Conservation (phyloP, 2,329 filamentous ascomycete genomes). For the Colletotrichum sp. region DNA sequence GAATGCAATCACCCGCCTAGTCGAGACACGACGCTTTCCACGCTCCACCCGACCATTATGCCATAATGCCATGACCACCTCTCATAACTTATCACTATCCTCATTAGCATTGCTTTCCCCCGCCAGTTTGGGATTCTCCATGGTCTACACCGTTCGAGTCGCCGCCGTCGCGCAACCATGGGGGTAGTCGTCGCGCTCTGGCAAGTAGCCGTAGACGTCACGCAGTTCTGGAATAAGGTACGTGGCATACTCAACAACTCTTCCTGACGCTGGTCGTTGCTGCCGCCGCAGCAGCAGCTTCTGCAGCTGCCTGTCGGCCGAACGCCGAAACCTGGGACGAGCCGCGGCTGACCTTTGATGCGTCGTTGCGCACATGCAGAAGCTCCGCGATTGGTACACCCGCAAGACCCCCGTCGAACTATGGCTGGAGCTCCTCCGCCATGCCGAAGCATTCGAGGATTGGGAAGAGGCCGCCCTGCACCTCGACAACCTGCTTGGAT, state of each 20-base stretch:
- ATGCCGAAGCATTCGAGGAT: constrained; percentile 77
- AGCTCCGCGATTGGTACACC: constrained; percentile 70
- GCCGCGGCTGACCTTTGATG: constrained; percentile 1
- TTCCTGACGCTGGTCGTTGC: background rate
- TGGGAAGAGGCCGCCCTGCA: constrained; percentile 86
- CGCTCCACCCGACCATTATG: constrained; percentile 7
- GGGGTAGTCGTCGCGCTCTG: constrained; percentile 54
- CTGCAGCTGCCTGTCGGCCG: background rate
- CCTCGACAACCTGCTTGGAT: constrained; percentile 80
- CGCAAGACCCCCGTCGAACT: constrained; percentile 68
- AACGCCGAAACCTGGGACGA: background rate
- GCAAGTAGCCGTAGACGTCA: constrained; percentile 65
- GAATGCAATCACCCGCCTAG: constrained; percentile 13
- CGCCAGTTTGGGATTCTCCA: constrained; percentile 13
- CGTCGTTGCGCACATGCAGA: constrained; percentile 49
- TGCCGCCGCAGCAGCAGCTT: background rate
- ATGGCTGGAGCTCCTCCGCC: constrained; percentile 68
- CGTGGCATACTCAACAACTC: constrained; percentile 20
- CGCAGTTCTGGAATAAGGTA: constrained; percentile 68
- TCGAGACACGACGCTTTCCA: constrained; percentile 5
- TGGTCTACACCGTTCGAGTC: constrained; percentile 7
- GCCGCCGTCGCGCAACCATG: constrained; percentile 34
- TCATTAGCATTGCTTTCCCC: constrained; percentile 12
- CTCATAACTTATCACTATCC: background rate
- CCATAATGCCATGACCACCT: constrained; percentile 20